A percentile compares a stretch with the other conserved stretches of the same genome.
Evolutionary conservation across 106 monocot species (phyloP).

Genomic region (Triglochin maritima): DNA sequence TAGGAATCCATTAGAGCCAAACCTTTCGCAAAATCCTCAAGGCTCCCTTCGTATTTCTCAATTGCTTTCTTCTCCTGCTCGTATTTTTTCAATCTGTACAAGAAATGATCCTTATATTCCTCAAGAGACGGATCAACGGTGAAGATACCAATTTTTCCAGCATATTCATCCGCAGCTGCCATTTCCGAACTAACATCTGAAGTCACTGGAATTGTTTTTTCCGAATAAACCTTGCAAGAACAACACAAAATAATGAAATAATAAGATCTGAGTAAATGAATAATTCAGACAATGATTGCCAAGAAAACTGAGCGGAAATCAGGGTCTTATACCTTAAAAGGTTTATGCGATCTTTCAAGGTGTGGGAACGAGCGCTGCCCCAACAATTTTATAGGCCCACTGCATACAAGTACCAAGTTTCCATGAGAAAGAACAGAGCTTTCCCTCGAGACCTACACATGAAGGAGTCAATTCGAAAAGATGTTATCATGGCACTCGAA

Average conservation of each 20-base stretch:
- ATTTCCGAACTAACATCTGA: constrained; percentile 18
- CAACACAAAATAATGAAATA: background rate
- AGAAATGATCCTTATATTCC: constrained; percentile 57
- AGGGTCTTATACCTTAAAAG: background rate
- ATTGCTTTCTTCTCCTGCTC: constrained; percentile 46
- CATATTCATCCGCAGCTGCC: constrained; percentile 34
- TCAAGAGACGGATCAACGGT: constrained; percentile 45
- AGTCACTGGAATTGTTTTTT: constrained; percentile 20
- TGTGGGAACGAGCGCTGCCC: background rate
- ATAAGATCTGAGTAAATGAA: background rate
- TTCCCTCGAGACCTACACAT: too few species aligned
- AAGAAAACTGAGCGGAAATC: too few species aligned
- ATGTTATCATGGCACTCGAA: too few species aligned
- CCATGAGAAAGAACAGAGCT: too few species aligned
- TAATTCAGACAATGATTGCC: too few species aligned
- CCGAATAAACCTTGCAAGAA: constrained; percentile 16
- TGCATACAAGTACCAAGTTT: background rate
- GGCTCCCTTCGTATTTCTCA: constrained; percentile 69
- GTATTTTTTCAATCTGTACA: constrained; percentile 52
- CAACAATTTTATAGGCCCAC: background rate
- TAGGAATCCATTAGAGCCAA: background rate
- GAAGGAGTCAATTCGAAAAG: too few species aligned
- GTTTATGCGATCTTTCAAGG: background rate
- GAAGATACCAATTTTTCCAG: constrained; percentile 40
- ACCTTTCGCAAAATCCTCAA: constrained; percentile 75